A percentile compares a stretch with the other conserved stretches of the same genome.
Conservation (phyloP, 2,329 filamentous ascomycete species). For the Lachnellula arida region DNA sequence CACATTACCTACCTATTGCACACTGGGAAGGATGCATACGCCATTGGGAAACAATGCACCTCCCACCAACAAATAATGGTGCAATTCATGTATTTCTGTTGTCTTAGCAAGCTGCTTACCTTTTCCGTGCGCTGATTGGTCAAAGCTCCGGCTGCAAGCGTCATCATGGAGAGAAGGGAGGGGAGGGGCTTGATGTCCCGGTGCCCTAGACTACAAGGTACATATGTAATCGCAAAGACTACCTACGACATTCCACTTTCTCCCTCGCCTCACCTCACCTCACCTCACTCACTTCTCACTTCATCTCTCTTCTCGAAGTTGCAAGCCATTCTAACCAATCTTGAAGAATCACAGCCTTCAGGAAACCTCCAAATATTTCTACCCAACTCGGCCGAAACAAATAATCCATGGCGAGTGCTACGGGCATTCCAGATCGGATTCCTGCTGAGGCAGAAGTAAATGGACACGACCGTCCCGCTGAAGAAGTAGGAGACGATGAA, state of each 20-base stretch:
- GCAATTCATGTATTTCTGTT: slow-evolving; percentile 3
- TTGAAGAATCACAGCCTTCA: too few relatives aligned
- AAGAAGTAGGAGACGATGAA: slow-evolving; percentile 51
- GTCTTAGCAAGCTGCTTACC: slow-evolving; percentile 9
- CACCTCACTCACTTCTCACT: neutral
- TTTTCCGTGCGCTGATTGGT: slow-evolving; percentile 14
- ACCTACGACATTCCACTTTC: too few relatives aligned
- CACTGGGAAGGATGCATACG: too few relatives aligned
- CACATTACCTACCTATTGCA: too few relatives aligned
- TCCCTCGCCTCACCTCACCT: too few relatives aligned
- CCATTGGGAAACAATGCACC: too few relatives aligned
- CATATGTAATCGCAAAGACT: neutral
- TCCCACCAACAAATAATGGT: neutral
- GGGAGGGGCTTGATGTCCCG: too few relatives aligned
- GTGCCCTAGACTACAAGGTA: too few relatives aligned
- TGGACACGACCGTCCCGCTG: slow-evolving; percentile 19
- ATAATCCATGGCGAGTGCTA: slow-evolving; percentile 60
- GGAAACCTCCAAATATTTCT: too few relatives aligned
- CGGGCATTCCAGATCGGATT: slow-evolving; percentile 56
- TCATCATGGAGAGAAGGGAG: slow-evolving; percentile 2
- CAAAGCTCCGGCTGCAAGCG: slow-evolving; percentile 9
- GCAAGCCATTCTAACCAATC: neutral
- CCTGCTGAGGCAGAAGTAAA: slow-evolving; percentile 21
- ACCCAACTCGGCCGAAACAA: neutral
- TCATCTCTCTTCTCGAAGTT: too few relatives aligned